Base-by-base conservation (phyloP, 208 protist genomes). In the Borovskyia barvae region DNA sequence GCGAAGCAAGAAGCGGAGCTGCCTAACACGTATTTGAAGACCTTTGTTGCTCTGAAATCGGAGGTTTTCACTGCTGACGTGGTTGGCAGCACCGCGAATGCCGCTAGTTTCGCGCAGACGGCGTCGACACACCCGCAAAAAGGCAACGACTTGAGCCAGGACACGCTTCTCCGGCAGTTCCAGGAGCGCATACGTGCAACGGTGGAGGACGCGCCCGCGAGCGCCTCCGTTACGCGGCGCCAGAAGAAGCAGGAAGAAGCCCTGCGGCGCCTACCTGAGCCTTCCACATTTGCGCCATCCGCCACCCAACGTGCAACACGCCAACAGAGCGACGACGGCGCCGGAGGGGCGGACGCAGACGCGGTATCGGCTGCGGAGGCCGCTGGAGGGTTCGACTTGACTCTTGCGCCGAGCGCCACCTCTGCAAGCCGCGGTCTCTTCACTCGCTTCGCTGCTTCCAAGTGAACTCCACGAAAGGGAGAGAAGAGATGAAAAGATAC, bases 21-120 rank as follows among this genome's bases (percentile, higher is more conserved):
- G 50, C 66, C 57, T 42, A 43, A 55, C 25, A 59, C 56, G 3
- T 74, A 74, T 52, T 66, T 61, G 33, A 50, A 69, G 42, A 61
- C 43, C 26, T 66, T 74, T 15, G 39, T 50, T 2, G 17, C 47
- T 1, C 46, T n/a, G 36, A 51, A 3, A 36, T 25, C 17, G 46
- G 29, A 3, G 49, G 15, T 2, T 30, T 24, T 42, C 30, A 15
- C 8, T 17, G 30, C 32, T 24, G 29, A 30, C 2, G 19, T 14
- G 28, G 32, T 8, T 12, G n/a, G 11, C 1, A 12, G 20, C 35
- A 24, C 6, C 17, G 12, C 2, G 9, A 5, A 1, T 7, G 49
- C n/a, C n/a, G n/a, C n/a, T n/a, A n/a, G n/a, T n/a, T n/a, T n/a
- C n/a, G n/a, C n/a, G n/a, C n/a, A n/a, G n/a, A n/a, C n/a, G n/a